Conservation (phyloP, 768 basidiomycete species). For the Clitopilus hobsonii region DNA sequence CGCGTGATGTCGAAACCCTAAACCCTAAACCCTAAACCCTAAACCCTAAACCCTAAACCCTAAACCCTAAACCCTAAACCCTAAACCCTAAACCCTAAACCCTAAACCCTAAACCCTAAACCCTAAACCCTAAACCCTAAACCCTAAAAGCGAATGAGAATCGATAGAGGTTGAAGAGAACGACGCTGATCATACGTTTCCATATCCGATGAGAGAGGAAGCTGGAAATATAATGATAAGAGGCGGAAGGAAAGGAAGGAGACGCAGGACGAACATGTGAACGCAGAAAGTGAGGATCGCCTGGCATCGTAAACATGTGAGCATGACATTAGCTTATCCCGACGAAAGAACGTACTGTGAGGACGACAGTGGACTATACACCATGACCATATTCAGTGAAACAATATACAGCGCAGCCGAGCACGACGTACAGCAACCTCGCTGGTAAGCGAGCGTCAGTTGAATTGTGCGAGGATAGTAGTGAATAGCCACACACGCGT, state of each 20-base stretch:
- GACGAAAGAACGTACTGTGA: slow-evolving; percentile 11
- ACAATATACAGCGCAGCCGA: background rate
- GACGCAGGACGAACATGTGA: slow-evolving; percentile 16
- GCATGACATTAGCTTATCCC: background rate
- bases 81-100: background rate
- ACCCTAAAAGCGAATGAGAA: background rate
- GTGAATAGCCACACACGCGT: slow-evolving; percentile 13
- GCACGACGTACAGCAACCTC: slow-evolving; percentile 5
- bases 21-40: background rate
- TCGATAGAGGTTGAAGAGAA: background rate
- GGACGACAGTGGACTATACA: slow-evolving; percentile 15
- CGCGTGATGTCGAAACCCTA: no score
- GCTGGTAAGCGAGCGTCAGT: background rate
- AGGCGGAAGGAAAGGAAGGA: background rate
- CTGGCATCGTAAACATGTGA: background rate
- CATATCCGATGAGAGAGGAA: slow-evolving; percentile 23
- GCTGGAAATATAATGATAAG: slow-evolving; percentile 7
- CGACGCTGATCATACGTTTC: slow-evolving; percentile 11
- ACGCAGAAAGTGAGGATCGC: slow-evolving; percentile 24
- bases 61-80: background rate
- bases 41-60: background rate
- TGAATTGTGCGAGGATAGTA: background rate
- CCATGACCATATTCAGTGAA: no score
- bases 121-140: background rate
- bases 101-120: background rate